Percentiles rank a stretch among this genome's conserved stretches.
These are phyloP conservation scores for Tritrichomonas foetus DNA, from an alignment of 208 protist species.

Conservation along the genomic window DNA sequence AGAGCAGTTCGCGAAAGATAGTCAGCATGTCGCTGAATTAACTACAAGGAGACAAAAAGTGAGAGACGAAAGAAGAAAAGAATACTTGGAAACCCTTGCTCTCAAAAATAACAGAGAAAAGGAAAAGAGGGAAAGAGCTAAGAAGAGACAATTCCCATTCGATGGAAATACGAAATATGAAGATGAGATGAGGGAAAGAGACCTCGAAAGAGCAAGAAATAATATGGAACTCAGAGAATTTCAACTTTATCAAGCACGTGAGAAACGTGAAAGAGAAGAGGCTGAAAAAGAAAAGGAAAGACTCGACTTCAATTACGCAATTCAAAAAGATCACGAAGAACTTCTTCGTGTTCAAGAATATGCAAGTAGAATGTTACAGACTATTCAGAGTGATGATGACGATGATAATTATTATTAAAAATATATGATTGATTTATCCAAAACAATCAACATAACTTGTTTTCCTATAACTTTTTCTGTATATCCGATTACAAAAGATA, in stretches of 20 bases:
- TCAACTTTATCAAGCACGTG: not conserved
- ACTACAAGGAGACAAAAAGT: not conserved
- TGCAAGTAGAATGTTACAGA: not conserved
- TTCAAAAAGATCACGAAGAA: not conserved
- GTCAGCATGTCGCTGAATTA: not conserved
- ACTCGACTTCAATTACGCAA: not conserved
- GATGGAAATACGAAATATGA: not conserved
- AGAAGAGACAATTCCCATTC: not conserved
- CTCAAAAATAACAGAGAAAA: not conserved
- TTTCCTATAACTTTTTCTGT: too few species aligned
- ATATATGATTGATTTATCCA: too few species aligned
- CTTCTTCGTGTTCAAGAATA: not conserved
- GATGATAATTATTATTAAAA: too few species aligned
- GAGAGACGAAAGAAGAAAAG: not conserved
- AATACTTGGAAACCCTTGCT: not conserved
- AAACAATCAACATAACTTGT: too few species aligned
- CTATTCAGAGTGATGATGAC: too few species aligned
- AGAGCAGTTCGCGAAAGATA: not conserved
- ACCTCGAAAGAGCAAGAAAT: not conserved
- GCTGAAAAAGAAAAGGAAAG: not conserved
- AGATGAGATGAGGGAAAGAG: too few species aligned
- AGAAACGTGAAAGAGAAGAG: constrained; percentile 20
- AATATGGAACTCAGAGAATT: not conserved
- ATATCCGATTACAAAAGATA: too few species aligned
- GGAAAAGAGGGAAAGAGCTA: not conserved